A percentile compares a stretch with the other conserved stretches of the same genome.
Evolutionary conservation across 31 red algal species (phyloP).

Genomic region (Porphyra umbilicalis): DNA sequence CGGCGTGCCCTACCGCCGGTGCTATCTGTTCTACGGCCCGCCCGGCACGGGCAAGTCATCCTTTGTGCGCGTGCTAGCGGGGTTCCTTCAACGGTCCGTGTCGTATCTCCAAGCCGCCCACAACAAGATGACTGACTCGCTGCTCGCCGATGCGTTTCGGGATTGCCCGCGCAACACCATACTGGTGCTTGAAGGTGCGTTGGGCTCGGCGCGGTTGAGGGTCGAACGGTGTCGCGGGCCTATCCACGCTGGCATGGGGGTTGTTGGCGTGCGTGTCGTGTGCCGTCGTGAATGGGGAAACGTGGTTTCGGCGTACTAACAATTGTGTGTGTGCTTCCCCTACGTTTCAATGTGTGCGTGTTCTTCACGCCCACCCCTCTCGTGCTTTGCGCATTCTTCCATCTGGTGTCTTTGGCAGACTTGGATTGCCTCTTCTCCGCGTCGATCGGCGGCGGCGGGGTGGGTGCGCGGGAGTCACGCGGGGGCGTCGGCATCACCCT

Average conservation of each 20-base stretch:
- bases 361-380: too few species aligned
- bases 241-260: too few species aligned
- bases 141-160: constrained; percentile 17
- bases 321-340: too few species aligned
- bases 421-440: constrained; percentile 26
- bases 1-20: constrained; percentile 27
- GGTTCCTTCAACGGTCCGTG: constrained; percentile 10
- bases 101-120: constrained; percentile 29
- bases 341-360: too few species aligned
- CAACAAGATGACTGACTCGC: constrained; percentile 33
- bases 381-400: too few species aligned
- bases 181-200: constrained; percentile 38
- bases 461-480: constrained; percentile 5
- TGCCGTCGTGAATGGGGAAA: too few species aligned
- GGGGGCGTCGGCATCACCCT: constrained; percentile 13
- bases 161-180: constrained; percentile 10
- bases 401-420: too few species aligned
- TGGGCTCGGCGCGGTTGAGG: too few species aligned
- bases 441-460: background rate
- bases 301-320: too few species aligned
- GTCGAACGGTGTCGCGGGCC: too few species aligned
- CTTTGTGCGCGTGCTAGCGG: constrained; percentile 37
- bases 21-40: constrained; percentile 35
- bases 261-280: too few species aligned
- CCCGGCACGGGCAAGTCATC: constrained; percentile 49